phyloP scores from a whole-genome alignment of 345 rosid species.

The Corchorus olitorius region DNA sequence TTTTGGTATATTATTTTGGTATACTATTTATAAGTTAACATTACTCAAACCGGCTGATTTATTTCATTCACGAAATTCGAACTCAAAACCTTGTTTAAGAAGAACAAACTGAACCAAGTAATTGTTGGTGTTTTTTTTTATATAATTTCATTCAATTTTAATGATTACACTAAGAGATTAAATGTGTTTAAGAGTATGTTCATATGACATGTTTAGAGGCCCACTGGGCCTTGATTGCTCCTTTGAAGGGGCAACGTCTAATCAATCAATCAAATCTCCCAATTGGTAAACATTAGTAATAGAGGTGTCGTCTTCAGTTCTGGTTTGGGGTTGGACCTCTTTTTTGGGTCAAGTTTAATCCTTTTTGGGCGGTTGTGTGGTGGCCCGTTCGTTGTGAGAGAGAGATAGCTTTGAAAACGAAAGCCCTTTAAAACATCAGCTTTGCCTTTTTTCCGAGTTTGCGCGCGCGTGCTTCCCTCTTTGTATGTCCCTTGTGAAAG shows the following conservation, averaged over 20 bases:
- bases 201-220: conserved; percentile 18
- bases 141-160: no score
- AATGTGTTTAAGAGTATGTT: conserved; percentile 4
- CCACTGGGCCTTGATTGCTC: conserved; percentile 11
- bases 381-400: conserved; percentile 14
- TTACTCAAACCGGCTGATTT: neutral
- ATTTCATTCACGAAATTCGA: no score
- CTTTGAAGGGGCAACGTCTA: conserved; percentile 8
- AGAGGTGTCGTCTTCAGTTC: conserved; percentile 15
- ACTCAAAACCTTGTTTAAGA: no score
- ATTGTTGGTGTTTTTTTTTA: no score
- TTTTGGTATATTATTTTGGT: no score
- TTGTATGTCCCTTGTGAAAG: conserved; percentile 21
- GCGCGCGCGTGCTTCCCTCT: conserved; percentile 22
- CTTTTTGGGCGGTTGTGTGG: conserved; percentile 46
- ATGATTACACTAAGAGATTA: neutral
- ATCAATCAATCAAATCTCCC: conserved; percentile 23
- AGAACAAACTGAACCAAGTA: no score
- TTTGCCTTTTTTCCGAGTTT: conserved; percentile 12
- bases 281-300: conserved; percentile 18
- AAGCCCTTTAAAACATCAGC: neutral
- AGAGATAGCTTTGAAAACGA: conserved; percentile 1
- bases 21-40: no score
- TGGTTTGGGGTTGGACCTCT: conserved; percentile 30
- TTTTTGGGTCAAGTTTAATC: conserved; percentile 27